phyloP scores from a whole-genome alignment of 2,329 filamentous ascomycete species.

The Teratosphaeria nubilosa region DNA sequence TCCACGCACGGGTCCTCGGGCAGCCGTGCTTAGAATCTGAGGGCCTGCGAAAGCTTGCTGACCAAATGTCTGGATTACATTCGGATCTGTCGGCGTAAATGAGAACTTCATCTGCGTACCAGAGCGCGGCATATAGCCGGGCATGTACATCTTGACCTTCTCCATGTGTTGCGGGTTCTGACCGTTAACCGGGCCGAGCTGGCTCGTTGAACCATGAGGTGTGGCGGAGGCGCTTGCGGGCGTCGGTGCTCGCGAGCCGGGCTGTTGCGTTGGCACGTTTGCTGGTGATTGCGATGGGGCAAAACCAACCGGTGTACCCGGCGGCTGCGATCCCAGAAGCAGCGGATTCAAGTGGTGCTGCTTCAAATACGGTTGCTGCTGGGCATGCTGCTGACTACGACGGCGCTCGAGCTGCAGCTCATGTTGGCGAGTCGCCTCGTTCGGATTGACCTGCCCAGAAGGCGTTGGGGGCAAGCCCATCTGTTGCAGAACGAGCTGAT shows the following conservation, averaged over 20 bases:
- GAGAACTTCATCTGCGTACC: conserved; percentile 22
- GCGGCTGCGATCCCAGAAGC: conserved; percentile 8
- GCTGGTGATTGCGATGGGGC: conserved; percentile 3
- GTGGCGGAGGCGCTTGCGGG: neutral
- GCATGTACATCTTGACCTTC: conserved; percentile 16
- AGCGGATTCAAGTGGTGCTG: conserved; percentile 16
- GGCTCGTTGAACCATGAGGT: neutral
- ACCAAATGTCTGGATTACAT: conserved; percentile 14
- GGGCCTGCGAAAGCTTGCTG: conserved; percentile 8
- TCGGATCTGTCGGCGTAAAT: conserved; percentile 14
- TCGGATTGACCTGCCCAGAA: conserved; percentile 1
- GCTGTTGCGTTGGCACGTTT: neutral
- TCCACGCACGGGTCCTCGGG: conserved; percentile 12
- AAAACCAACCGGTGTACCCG: conserved; percentile 3
- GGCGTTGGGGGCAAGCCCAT: conserved; percentile 9
- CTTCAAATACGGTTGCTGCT: conserved; percentile 11
- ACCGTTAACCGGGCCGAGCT: neutral
- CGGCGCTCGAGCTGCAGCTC: conserved; percentile 15
- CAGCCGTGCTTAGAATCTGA: conserved; percentile 2
- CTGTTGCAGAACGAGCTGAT: conserved; percentile 14
- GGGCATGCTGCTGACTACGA: conserved; percentile 12
- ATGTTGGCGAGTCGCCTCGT: conserved; percentile 10
- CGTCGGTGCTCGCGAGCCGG: neutral
- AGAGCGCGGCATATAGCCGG: conserved; percentile 14
- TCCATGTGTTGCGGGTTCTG: conserved; percentile 3